Conservation (phyloP, 23 red algal species). For the Pyropia yezoensis region DNA sequence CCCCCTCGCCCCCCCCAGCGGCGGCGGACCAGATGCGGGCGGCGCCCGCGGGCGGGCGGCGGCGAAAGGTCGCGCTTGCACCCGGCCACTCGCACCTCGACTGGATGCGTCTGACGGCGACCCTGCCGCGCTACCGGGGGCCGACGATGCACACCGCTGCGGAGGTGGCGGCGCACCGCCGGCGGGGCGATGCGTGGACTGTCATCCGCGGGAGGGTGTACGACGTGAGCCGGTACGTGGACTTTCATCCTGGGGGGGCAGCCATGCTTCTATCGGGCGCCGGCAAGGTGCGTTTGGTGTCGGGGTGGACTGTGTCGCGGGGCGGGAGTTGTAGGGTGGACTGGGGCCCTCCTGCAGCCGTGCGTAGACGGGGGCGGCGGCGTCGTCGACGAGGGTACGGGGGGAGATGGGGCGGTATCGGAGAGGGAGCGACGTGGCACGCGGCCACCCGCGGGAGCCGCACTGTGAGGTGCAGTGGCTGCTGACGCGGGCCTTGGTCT, state of each 20-base stretch:
- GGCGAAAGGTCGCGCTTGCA: slow-evolving; percentile 38
- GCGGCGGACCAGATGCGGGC: slow-evolving; percentile 69
- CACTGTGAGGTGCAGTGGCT: too few species aligned
- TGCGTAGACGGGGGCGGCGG: too few species aligned
- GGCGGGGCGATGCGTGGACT: slow-evolving; percentile 27
- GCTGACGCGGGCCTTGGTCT: too few species aligned
- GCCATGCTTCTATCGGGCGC: slow-evolving; percentile 41
- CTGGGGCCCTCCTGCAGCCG: too few species aligned
- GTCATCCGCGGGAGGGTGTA: slow-evolving; percentile 62
- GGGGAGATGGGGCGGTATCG: too few species aligned
- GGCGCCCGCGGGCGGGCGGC: slow-evolving; percentile 10
- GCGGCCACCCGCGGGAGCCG: too few species aligned
- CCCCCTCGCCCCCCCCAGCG: slow-evolving; percentile 4
- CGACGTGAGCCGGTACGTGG: slow-evolving; percentile 65
- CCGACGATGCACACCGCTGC: slow-evolving; percentile 1
- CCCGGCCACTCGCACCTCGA: slow-evolving; percentile 77
- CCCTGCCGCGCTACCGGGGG: slow-evolving; percentile 1
- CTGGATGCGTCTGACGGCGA: slow-evolving; percentile 31
- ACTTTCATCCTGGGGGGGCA: slow-evolving; percentile 75
- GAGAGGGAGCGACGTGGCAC: too few species aligned
- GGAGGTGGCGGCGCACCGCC: slow-evolving; percentile 25
- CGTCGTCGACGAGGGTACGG: too few species aligned
- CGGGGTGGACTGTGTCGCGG: neutral
- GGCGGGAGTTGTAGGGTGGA: too few species aligned
- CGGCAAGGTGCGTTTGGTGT: slow-evolving; percentile 31